Conservation (phyloP, 495 filamentous ascomycete species). For the Aspergillus kassunensis region DNA sequence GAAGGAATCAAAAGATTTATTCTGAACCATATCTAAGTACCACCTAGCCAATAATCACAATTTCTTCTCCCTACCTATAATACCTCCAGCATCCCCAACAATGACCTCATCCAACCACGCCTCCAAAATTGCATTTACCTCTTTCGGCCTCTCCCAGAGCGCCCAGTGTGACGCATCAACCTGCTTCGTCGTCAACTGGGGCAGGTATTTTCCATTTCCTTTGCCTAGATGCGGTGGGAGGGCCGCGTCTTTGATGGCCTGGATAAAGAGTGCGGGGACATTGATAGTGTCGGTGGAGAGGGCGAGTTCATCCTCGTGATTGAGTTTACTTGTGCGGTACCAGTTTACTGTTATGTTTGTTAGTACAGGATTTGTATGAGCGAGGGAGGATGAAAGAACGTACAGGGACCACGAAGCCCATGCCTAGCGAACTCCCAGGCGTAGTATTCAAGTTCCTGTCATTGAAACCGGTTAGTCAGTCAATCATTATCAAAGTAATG, state of each 20-base stretch:
- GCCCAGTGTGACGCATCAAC: slow-evolving; percentile 69
- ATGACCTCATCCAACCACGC: slow-evolving; percentile 46
- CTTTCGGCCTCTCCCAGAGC: slow-evolving; percentile 58
- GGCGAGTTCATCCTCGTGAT: slow-evolving; percentile 69
- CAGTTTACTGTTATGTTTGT: slow-evolving; percentile 56
- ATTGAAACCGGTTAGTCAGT: neutral
- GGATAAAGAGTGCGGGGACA: slow-evolving; percentile 70
- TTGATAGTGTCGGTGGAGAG: slow-evolving; percentile 50
- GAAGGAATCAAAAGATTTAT: no score
- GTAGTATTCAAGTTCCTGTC: slow-evolving; percentile 71
- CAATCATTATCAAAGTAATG: neutral
- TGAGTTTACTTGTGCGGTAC: slow-evolving; percentile 70
- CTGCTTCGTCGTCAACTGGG: slow-evolving; percentile 54
- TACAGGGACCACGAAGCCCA: slow-evolving; percentile 73
- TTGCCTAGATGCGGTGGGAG: slow-evolving; percentile 62
- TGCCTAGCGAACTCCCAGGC: slow-evolving; percentile 61
- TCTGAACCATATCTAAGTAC: no score
- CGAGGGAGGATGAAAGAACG: slow-evolving; percentile 15
- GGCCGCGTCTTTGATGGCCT: slow-evolving; percentile 63
- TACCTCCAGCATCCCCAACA: neutral
- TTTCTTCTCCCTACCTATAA: slow-evolving; percentile 22
- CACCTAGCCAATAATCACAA: slow-evolving; percentile 13
- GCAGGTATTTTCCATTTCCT: slow-evolving; percentile 63
- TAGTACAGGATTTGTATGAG: neutral
- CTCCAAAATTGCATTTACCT: slow-evolving; percentile 47